phyloP scores from a whole-genome alignment of 805 yeast species.

The Ogataea pilisensis region DNA sequence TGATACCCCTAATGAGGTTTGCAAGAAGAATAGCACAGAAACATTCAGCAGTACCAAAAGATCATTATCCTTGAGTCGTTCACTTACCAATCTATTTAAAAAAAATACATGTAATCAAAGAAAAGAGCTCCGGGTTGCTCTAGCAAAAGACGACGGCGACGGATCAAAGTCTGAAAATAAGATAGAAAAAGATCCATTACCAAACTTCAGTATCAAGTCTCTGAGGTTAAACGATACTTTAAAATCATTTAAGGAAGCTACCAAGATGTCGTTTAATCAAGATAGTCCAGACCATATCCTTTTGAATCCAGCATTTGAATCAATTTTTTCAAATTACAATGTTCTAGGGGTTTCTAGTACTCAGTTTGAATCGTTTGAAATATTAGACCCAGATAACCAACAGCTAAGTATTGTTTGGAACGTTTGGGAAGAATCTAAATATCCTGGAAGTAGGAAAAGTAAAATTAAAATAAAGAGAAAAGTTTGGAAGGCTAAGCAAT shows the following conservation, averaged over 20 bases:
- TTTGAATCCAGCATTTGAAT: conserved; percentile 13
- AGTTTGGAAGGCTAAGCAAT: conserved; percentile 18
- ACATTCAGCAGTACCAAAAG: too few relatives aligned
- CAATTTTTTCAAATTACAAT: conserved; percentile 6
- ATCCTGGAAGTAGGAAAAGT: conserved; percentile 1
- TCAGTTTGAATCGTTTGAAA: conserved; percentile 18
- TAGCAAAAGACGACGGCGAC: too few relatives aligned
- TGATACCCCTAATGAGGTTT: neutral
- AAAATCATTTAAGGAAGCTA: too few relatives aligned
- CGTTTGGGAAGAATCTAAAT: conserved; percentile 16
- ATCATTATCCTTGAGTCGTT: conserved; percentile 12
- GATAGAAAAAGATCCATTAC: conserved; percentile 12
- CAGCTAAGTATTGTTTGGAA: conserved; percentile 19
- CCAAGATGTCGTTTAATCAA: too few relatives aligned
- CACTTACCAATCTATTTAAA: conserved; percentile 9
- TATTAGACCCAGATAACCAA: conserved; percentile 5
- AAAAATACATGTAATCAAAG: conserved; percentile 2
- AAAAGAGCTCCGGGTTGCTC: too few relatives aligned
- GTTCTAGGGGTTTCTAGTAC: conserved; percentile 15
- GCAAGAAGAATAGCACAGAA: neutral
- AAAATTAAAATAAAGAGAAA: conserved; percentile 14
- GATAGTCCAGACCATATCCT: conserved; percentile 11
- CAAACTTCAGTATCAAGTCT: conserved; percentile 16
- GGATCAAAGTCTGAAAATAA: too few relatives aligned
- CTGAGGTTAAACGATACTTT: conserved; percentile 14